phyloP scores from a whole-genome alignment of 2,329 filamentous ascomycete species.

The Neonectria ditissima region DNA sequence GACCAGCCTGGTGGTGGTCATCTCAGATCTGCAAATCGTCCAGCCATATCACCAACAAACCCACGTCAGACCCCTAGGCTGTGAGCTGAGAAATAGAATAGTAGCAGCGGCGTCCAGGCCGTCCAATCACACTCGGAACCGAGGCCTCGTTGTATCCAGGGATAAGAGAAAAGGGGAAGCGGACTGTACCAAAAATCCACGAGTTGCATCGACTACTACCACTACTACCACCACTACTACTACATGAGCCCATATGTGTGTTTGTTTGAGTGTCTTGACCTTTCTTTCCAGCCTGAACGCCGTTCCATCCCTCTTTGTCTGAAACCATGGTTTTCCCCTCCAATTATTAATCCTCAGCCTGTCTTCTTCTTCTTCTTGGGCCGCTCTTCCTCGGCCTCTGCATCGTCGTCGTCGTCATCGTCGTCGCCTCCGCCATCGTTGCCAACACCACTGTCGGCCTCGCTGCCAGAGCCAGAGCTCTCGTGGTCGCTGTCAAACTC shows the following conservation, averaged over 20 bases:
- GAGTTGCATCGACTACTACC: not conserved
- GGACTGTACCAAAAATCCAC: not conserved
- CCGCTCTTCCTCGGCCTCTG: conserved; percentile 56
- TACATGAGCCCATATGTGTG: conserved; percentile 13
- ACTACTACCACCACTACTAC: conserved; percentile 6
- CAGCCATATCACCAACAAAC: not conserved
- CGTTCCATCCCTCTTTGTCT: conserved; percentile 36
- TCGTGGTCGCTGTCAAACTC: conserved; percentile 95
- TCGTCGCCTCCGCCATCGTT: conserved; percentile 59
- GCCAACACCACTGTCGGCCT: conserved; percentile 63
- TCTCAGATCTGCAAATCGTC: not conserved
- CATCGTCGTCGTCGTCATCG: conserved; percentile 52
- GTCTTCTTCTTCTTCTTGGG: conserved; percentile 65
- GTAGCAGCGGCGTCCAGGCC: not conserved
- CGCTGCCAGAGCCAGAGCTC: conserved; percentile 79
- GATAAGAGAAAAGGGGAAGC: conserved; percentile 26
- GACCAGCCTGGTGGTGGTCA: not conserved
- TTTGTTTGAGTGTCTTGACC: conserved; percentile 20
- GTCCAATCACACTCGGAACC: conserved; percentile 9
- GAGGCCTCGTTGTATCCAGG: not conserved
- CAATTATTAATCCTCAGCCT: conserved; percentile 37
- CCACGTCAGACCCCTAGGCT: not conserved
- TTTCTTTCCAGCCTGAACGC: conserved; percentile 48
- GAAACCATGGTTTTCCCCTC: conserved; percentile 34
- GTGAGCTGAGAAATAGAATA: too few species aligned